Conservation (phyloP, 2,329 filamentous ascomycete species). For the Apiospora arundinis region DNA sequence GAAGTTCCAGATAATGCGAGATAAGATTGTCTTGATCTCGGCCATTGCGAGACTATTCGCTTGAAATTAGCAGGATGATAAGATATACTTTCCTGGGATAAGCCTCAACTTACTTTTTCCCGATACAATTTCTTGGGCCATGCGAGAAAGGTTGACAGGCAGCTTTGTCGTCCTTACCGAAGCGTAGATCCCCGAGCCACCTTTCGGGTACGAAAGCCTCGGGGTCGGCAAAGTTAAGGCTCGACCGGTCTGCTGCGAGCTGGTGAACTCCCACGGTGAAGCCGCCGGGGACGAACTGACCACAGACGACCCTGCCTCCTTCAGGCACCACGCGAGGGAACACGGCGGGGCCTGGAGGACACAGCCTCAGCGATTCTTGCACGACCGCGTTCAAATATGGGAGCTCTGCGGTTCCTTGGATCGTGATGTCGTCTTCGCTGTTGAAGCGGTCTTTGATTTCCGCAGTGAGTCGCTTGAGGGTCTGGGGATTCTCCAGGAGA, state of each 20-base stretch:
- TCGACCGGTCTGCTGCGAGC: conserved; percentile 1
- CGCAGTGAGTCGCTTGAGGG: conserved; percentile 32
- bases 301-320: conserved; percentile 24
- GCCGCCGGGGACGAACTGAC: conserved; percentile 22
- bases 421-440: conserved; percentile 41
- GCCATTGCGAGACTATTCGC: conserved; percentile 40
- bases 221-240: conserved; percentile 39
- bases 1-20: conserved; percentile 42
- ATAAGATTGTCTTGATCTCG: conserved; percentile 43
- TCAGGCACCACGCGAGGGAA: conserved; percentile 24
- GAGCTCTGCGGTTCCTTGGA: conserved; percentile 35
- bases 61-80: neutral
- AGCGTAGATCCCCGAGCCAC: conserved; percentile 35
- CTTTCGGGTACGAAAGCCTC: conserved; percentile 43
- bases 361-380: conserved; percentile 47
- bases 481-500: conserved; percentile 40
- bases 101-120: conserved; percentile 37
- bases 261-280: conserved; percentile 18
- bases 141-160: conserved; percentile 38
- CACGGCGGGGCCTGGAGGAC: conserved; percentile 34
- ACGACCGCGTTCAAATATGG: conserved; percentile 44
- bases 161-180: conserved; percentile 34
- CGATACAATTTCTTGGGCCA: conserved; percentile 42
- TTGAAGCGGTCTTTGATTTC: conserved; percentile 44
- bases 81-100: neutral